Percentiles rank a stretch among this genome's conserved stretches.
These are phyloP conservation scores for Rosellinia necatrix DNA, from an alignment of 2,329 filamentous ascomycete genomes.

Conservation along the genomic window DNA sequence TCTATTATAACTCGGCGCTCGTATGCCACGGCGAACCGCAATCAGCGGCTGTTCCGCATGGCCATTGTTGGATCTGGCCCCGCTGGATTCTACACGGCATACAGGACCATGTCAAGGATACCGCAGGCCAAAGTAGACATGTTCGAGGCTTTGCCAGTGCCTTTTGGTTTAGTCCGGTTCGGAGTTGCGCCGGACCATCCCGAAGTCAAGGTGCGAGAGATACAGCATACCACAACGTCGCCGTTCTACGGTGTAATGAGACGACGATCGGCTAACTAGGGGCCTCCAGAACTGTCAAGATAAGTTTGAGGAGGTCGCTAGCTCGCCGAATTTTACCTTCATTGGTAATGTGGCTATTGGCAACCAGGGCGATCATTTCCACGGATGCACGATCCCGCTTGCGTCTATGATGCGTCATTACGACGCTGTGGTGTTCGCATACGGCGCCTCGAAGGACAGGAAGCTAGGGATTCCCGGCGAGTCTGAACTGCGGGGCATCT, in stretches of 20 bases:
- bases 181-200: slow-evolving; percentile 98
- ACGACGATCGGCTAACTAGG: background rate
- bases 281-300: slow-evolving; percentile 84
- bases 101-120: slow-evolving; percentile 79
- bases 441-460: slow-evolving; percentile 85
- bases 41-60: slow-evolving; percentile 68
- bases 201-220: slow-evolving; percentile 80
- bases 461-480: slow-evolving; percentile 82
- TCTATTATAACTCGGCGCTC: slow-evolving; percentile 24
- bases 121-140: slow-evolving; percentile 80
- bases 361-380: slow-evolving; percentile 45
- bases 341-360: slow-evolving; percentile 88
- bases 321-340: slow-evolving; percentile 83
- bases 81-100: slow-evolving; percentile 93
- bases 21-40: slow-evolving; percentile 33
- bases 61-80: slow-evolving; percentile 93
- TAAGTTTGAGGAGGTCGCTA: slow-evolving; percentile 87
- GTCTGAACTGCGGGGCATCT: slow-evolving; percentile 70
- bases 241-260: background rate
- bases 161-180: slow-evolving; percentile 89
- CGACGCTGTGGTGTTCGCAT: slow-evolving; percentile 89
- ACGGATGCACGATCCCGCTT: slow-evolving; percentile 64
- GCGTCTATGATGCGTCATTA: slow-evolving; percentile 77
- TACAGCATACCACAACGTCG: background rate
- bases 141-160: slow-evolving; percentile 93